These are phyloP conservation scores for Zychaea mexicana DNA, from an alignment of 371 early-diverging fungal species.

Conservation along the genomic window DNA sequence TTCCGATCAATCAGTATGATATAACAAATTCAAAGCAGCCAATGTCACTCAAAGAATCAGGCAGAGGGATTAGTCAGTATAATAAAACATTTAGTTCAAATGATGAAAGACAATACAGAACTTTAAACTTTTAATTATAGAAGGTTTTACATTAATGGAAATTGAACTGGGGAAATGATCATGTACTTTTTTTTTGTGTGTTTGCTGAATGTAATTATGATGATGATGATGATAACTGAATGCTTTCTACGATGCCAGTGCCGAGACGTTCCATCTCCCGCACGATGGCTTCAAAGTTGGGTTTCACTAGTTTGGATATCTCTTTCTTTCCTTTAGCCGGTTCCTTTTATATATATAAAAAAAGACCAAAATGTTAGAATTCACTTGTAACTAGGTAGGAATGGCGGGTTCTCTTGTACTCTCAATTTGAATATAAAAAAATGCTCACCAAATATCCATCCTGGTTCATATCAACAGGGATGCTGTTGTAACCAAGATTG, in stretches of 20 bases:
- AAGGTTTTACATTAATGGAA: no score
- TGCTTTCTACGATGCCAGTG: constrained; percentile 27
- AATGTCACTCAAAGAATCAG: no score
- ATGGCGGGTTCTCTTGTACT: no score
- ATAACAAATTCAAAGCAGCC: no score
- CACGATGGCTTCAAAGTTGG: constrained; percentile 69
- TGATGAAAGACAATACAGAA: no score
- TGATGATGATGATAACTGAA: neutral
- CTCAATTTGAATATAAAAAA: neutral
- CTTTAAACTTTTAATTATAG: no score
- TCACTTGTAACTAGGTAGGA: no score
- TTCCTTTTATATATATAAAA: constrained; percentile 25
- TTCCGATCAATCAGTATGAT: no score
- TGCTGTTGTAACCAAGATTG: constrained; percentile 60
- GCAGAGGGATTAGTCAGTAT: no score
- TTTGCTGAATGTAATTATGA: no score
- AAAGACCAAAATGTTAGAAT: no score
- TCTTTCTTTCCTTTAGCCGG: constrained; percentile 41
- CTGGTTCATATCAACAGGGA: constrained; percentile 59
- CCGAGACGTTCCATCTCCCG: constrained; percentile 72
- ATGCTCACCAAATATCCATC: constrained; percentile 52
- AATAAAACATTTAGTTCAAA: no score
- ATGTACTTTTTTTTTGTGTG: neutral
- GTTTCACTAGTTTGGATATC: constrained; percentile 53
- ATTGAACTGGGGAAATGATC: neutral